These are phyloP conservation scores for Penicillium chermesinum DNA, from an alignment of 495 filamentous ascomycete genomes.

Conservation along the genomic window DNA sequence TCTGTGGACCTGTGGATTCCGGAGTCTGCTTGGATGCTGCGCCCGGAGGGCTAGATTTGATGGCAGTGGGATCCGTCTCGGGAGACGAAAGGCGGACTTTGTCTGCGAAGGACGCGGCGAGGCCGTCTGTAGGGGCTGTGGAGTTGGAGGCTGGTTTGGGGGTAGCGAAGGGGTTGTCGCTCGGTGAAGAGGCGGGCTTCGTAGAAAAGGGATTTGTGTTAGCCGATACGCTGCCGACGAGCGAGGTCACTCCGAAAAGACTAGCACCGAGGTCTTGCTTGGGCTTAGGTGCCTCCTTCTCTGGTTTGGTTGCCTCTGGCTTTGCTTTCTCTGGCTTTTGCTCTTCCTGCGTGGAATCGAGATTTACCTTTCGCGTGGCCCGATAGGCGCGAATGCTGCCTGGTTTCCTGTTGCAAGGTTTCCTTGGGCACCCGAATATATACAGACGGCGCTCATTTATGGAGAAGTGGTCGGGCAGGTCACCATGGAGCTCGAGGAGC, in stretches of 20 bases:
- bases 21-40: slow-evolving; percentile 31
- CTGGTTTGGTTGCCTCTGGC: slow-evolving; percentile 28
- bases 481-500: slow-evolving; percentile 86
- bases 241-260: slow-evolving; percentile 47
- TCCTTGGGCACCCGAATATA: slow-evolving; percentile 71
- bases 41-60: slow-evolving; percentile 17
- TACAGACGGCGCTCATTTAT: slow-evolving; percentile 83
- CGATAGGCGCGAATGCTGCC: slow-evolving; percentile 73
- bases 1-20: slow-evolving; percentile 23
- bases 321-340: slow-evolving; percentile 28
- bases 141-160: slow-evolving; percentile 31
- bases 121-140: slow-evolving; percentile 25
- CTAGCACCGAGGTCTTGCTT: slow-evolving; percentile 54
- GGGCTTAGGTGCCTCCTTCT: slow-evolving; percentile 25
- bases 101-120: slow-evolving; percentile 70
- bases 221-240: slow-evolving; percentile 43
- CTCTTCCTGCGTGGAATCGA: slow-evolving; percentile 18
- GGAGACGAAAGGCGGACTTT: slow-evolving; percentile 52
- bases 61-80: slow-evolving; percentile 3
- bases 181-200: slow-evolving; percentile 17
- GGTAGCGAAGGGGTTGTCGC: slow-evolving; percentile 46
- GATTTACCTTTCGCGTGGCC: slow-evolving; percentile 46
- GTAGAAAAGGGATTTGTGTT: slow-evolving; percentile 56
- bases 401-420: slow-evolving; percentile 74
- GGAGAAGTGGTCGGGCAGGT: slow-evolving; percentile 79